These are phyloP conservation scores for Polyplosphaeria fusca DNA, from an alignment of 495 filamentous ascomycete species.

Conservation along the genomic window DNA sequence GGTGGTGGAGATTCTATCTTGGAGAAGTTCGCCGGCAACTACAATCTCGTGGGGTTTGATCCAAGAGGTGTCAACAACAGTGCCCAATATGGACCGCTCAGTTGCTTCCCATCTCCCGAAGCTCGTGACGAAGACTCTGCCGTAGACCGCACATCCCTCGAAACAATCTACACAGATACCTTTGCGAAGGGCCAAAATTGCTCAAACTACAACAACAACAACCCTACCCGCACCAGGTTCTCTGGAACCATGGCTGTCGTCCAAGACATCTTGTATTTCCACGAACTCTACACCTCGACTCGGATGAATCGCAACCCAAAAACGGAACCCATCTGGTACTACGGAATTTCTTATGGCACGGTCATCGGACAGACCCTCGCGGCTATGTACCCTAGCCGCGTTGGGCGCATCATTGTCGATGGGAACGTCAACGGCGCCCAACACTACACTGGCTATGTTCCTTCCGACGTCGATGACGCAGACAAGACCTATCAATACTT, in stretches of 20 bases:
- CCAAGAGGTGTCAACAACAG: constrained; percentile 41
- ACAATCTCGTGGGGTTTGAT: constrained; percentile 56
- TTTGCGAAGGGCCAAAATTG: not conserved
- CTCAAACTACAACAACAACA: not conserved
- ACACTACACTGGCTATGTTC: constrained; percentile 1
- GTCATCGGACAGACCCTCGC: constrained; percentile 46
- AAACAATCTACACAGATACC: not conserved
- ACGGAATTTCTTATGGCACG: constrained; percentile 35
- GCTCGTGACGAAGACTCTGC: too few relatives aligned
- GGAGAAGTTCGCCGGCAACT: constrained; percentile 29
- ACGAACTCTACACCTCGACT: constrained; percentile 46
- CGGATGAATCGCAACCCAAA: constrained; percentile 29
- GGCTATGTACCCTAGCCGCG: constrained; percentile 51
- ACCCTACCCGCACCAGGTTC: constrained; percentile 41
- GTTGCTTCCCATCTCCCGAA: too few relatives aligned
- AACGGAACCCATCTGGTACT: constrained; percentile 35
- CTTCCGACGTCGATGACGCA: not conserved
- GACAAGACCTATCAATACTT: constrained; percentile 5
- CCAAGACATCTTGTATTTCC: constrained; percentile 49
- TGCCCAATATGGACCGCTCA: too few relatives aligned
- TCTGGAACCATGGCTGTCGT: constrained; percentile 49
- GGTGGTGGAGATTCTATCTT: constrained; percentile 33
- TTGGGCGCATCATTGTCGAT: constrained; percentile 51
- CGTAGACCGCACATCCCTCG: not conserved
- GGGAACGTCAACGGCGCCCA: constrained; percentile 49